A percentile compares a stretch with the other conserved stretches of the same genome.
Evolutionary conservation across 2,329 filamentous ascomycete genomes (phyloP).

Genomic region (Hymenoscyphus albidus): DNA sequence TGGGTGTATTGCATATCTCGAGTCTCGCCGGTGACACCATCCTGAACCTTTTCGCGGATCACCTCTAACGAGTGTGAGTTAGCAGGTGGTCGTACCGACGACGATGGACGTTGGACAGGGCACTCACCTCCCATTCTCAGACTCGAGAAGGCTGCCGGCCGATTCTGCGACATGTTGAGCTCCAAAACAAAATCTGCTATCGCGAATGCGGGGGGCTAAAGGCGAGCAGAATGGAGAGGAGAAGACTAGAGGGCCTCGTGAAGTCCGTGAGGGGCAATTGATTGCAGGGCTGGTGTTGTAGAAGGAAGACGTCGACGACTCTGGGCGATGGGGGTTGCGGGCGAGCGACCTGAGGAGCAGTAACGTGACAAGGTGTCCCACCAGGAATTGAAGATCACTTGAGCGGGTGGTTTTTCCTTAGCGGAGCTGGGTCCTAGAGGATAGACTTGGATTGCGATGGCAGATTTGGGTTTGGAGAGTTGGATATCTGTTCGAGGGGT

Average conservation of each 20-base stretch:
- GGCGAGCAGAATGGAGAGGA: conserved; percentile 44
- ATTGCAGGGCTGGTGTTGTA: conserved; percentile 22
- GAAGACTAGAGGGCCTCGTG: conserved; percentile 39
- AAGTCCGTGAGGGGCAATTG: conserved; percentile 54
- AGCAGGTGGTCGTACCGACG: conserved; percentile 21
- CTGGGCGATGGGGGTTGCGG: conserved; percentile 20
- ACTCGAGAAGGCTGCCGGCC: conserved; percentile 81
- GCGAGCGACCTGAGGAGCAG: conserved; percentile 9
- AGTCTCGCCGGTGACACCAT: conserved; percentile 94
- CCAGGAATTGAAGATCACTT: conserved; percentile 21
- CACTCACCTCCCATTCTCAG: conserved; percentile 93
- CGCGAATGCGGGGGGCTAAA: conserved; percentile 40
- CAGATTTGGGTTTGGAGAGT: conserved; percentile 10
- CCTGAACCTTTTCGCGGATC: conserved; percentile 97
- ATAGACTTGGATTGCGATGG: conserved; percentile 22
- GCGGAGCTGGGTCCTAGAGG: conserved; percentile 17
- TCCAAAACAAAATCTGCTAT: conserved; percentile 35
- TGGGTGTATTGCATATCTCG: conserved; percentile 97
- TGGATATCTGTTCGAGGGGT: conserved; percentile 13
- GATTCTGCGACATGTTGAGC: conserved; percentile 75
- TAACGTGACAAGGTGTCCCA: conserved; percentile 30
- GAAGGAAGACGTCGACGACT: conserved; percentile 17
- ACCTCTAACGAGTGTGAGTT: conserved; percentile 62
- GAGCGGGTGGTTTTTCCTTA: conserved; percentile 17
- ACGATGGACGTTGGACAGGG: conserved; percentile 7